Base-by-base conservation (phyloP, 2,329 filamentous ascomycete genomes). In the Sarocladiaceae sp. region DNA sequence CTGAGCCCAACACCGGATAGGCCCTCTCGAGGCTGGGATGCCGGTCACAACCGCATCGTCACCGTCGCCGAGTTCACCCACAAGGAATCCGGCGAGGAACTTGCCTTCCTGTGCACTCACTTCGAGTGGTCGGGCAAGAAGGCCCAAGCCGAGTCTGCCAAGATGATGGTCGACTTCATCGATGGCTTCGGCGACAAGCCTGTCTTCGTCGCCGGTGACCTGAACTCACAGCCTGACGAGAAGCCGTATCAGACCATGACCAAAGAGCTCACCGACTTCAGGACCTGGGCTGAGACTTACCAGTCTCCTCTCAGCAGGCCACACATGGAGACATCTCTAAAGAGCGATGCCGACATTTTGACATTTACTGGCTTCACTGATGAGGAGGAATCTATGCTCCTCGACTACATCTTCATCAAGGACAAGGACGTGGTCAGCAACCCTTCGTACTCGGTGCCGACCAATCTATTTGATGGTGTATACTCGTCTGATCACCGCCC, bases 1-100 rank as follows among this genome's bases (percentile, higher is more conserved):
- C 69, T 88, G 2, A 83, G 76, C 6, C 66, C 76, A 56, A 87
- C 79, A 2, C 84, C 82, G 0, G 66, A 64, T 15, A 65, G 63
- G n/a, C 81, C 79, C 0, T 82, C 76, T 0, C 81, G 77, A 56
- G 80, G 82, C 29, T 88, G 84, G 84, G 69, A 71, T 36, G 70
- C 70, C 4, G 62, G 60, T 4, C 56, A 61, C 8, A 66, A 72
- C 3, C 70, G 78, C 1, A 75, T 80, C 39, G 64, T 76, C 10
- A 80, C 76, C 0, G 67, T 77, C 8, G 76, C 70, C 2, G 64
- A 66, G 3, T 75, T 80, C 56, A 52, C 62, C 37, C 73, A 79
- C 55, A 53, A 56, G 13, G 54, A 57, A 15, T 71, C 69, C 17
- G 66, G 66, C 11, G 63, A 59, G 18, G 60, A 58, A 10, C 51